Base-by-base conservation (phyloP, 495 filamentous ascomycete species). In the Aspergillus baeticus region DNA sequence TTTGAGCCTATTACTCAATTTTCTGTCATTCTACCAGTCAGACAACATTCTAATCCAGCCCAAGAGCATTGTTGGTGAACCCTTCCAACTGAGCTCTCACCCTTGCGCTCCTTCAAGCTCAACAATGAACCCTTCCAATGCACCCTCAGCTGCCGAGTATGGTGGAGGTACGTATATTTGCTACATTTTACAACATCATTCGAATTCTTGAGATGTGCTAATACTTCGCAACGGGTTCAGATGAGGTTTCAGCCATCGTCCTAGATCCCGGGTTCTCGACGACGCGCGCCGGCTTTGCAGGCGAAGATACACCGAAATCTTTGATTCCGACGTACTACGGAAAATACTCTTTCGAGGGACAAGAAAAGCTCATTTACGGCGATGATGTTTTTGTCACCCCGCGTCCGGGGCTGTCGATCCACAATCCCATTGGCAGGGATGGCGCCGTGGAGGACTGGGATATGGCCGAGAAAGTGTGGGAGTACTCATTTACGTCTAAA, bases 371-470 rank as follows among this genome's bases (percentile, higher is more conserved):
- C 11, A 72, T 93, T 51, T 96, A 89, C 57, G 94, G 94, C 64
- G 94, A 98, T 61, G 88, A 96, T 68, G 78, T 87, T 18, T 87
- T 95, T 46, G 87, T 91, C 66, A 84, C 86, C 23, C 87, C 92
- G 31, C 83, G 87, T 36, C 80, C 82, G 3, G 82, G 83, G 38
- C 76, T 96, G 64, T 87, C 94, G 46, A 84, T 97, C 55, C 82
- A 84, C 67, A 98, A 98, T 69, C 91, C 93, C 57, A 92, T 96
- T 81, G 84, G 83, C 62, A 83, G 85, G 64, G 93, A 98, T 69
- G 91, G 92, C 59, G 82, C 89, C 26, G 95, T 98, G 46, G 90
- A 95, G 70, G 93, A 98, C 70, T 98, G 94, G 94, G 95, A 98
- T 56, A 86, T 86, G 52, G 94, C 92, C 20, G 84, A 89, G 49